Base-by-base conservation (phyloP, 176 grass and related monocot species). In the Aegilops umbellulata region DNA sequence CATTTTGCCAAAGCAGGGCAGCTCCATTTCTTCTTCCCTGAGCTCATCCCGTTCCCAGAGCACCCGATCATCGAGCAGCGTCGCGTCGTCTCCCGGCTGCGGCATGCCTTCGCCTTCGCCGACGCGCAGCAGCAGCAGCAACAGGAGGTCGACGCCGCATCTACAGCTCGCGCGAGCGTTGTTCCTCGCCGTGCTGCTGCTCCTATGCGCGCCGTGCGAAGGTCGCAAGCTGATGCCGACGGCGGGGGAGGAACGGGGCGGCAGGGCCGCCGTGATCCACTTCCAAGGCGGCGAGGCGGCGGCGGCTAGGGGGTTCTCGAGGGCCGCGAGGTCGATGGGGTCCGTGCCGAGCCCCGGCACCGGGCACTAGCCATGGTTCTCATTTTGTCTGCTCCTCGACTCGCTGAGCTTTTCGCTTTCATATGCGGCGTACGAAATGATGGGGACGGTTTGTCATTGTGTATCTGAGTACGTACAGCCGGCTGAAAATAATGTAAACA, bases 341-440 rank as follows among this genome's bases (percentile, higher is more conserved):
- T 95, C 90, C 2, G 93, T 95, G 81, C 93, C 93, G 5, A 95
- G 93, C 8, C 90, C 90, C 7, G 85, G 93, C 30, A 85, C 88
- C 17, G 88, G 93, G 24, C 87, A 95, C 66, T 94, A 86, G 80
- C 4, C 49, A 53, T 53, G 49, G 16, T 7, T 53, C 2, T 53
- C 1, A 1, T 53, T 53, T 53, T 19, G 49, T 19, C 1, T 2
- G 47, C 0, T 53, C 15, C 16, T 19, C 47, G 47, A 15, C 4
- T 16, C 6, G 46, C 2, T 51, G 47, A 17, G 47, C 47, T 51
- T 13, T 2, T 46, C 42, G 42, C 42, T 46, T 51, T 57, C 53
- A 57, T 57, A 57, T 57, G 55, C 55, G 7, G 55, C 7, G 19
- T 20, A 58, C 55, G 55, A 58, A 58, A 20, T 58, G 55, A 58